Evolutionary conservation across 1,139 yeast genomes (phyloP), one percentile per base, ranked within the genome.

Genomic region (Diutina neorugosa): DNA sequence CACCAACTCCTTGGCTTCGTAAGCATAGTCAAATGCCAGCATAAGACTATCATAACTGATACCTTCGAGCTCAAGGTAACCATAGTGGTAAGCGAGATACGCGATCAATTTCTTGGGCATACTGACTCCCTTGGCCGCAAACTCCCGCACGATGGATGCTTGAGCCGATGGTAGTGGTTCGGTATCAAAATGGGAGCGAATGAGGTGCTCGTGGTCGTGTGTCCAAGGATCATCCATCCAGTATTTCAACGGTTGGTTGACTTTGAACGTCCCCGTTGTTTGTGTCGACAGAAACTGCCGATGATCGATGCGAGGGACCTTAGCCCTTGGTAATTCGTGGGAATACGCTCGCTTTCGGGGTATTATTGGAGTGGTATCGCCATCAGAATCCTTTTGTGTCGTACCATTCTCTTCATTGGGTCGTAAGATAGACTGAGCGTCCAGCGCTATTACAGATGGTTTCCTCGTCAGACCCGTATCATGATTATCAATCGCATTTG

Each of bases 11-110:
- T 11, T 14, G 34, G 31, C 20, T 23, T 44, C 48, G 19, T 44
- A 21, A n/a, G 48, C 48, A n/a, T 44, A 44, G 25, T 44, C 48
- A 44, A 44, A 23, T 34, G 48, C 48, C 48, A 44, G 48, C 19
- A n/a, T 25, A n/a, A 44, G 25, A 9, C 25, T 25, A 14, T 25
- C 34, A 3, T 27, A n/a, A 6, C 31, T 16, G 31, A 44, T 44
- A 16, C 16, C 16, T 8, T 20, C 34, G 19, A 44, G 12, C 18
- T 44, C 25, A 6, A 25, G 48, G 18, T 9, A 44, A 11, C 48
- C 48, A 16, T 20, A 21, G 19, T 44, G 48, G 34, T 44, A 44
- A 27, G 48, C 48, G 7, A 44, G 19, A 14, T 44, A 44, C 18
- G n/a, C 25, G 12, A 44, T n/a, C 8, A 44, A 21, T 5, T 11